Evolutionary conservation across 805 yeast genomes (phyloP).

Genomic region (Priceomyces carsonii): DNA sequence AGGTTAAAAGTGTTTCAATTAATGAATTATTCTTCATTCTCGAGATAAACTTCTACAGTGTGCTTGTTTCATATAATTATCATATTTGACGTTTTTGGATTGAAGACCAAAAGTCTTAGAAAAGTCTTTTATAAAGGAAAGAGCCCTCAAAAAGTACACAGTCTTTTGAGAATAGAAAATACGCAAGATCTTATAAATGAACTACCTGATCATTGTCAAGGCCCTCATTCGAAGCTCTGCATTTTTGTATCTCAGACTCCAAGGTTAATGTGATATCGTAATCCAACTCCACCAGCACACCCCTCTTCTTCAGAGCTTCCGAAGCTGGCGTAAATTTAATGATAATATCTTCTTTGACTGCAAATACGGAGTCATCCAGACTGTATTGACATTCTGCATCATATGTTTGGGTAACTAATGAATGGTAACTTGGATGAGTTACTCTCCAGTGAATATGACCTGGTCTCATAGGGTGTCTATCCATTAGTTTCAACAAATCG

Average conservation of each 20-base stretch:
- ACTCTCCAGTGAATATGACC: conserved; percentile 17
- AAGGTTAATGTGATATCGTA: conserved; percentile 18
- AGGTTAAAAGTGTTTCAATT: no score
- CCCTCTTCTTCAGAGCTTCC: conserved; percentile 14
- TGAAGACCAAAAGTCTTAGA: no score
- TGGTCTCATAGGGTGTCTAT: conserved; percentile 39
- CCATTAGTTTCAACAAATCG: conserved; percentile 26
- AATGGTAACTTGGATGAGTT: conserved; percentile 25
- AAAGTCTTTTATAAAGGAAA: no score
- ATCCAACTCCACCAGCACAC: conserved; percentile 16
- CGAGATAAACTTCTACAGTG: no score
- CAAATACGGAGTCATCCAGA: conserved; percentile 35
- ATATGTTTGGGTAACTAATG: conserved; percentile 33
- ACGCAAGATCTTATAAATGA: no score
- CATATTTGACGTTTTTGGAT: no score
- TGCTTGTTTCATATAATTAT: no score
- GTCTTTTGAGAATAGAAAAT: no score
- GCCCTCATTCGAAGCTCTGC: no score
- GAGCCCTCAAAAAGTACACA: no score
- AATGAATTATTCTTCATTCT: no score
- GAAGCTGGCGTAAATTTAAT: conserved; percentile 17
- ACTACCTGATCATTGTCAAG: conserved; percentile 4
- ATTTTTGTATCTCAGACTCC: conserved; percentile 17
- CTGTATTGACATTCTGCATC: conserved; percentile 16
- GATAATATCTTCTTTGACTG: conserved; percentile 30